Conservation (phyloP, 164 flowering plant genomes). For the Euptelea pleiosperma region DNA sequence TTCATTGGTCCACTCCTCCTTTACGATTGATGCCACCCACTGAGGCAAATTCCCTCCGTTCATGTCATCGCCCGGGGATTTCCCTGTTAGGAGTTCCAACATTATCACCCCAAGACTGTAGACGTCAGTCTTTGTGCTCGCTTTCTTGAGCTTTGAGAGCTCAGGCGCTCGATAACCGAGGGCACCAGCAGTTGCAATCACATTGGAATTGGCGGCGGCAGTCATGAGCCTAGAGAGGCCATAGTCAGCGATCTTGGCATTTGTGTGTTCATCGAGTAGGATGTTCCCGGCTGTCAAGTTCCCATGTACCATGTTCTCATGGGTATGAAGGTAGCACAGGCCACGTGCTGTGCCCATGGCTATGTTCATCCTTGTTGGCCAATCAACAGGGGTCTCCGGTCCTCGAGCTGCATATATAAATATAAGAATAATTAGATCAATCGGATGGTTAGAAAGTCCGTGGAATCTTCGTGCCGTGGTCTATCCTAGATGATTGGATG, state of each 20-base stretch:
- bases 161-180: conserved; percentile 93
- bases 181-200: conserved; percentile 79
- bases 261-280: conserved; percentile 64
- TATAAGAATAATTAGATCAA: no score
- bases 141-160: conserved; percentile 71
- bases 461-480: no score
- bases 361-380: conserved; percentile 88
- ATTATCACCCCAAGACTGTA: conserved; percentile 95
- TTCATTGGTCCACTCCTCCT: conserved; percentile 98
- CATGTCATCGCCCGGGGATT: conserved; percentile 73
- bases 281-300: conserved; percentile 82
- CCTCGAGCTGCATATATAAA: conserved; percentile 88
- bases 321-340: conserved; percentile 59
- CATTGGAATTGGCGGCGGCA: conserved; percentile 54
- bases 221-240: conserved; percentile 88
- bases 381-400: conserved; percentile 62
- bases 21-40: conserved; percentile 95
- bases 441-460: no score
- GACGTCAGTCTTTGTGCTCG: conserved; percentile 72
- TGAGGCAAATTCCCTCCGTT: conserved; percentile 84
- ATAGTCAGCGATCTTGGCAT: conserved; percentile 73
- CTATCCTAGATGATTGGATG: no score
- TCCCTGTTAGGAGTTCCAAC: conserved; percentile 90
- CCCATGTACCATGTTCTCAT: conserved; percentile 72
- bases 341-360: conserved; percentile 67